Percentiles rank a stretch among this genome's conserved stretches.
phyloP scores from a whole-genome alignment of 257 asterid genomes.

The Orobanche coerulescens region DNA sequence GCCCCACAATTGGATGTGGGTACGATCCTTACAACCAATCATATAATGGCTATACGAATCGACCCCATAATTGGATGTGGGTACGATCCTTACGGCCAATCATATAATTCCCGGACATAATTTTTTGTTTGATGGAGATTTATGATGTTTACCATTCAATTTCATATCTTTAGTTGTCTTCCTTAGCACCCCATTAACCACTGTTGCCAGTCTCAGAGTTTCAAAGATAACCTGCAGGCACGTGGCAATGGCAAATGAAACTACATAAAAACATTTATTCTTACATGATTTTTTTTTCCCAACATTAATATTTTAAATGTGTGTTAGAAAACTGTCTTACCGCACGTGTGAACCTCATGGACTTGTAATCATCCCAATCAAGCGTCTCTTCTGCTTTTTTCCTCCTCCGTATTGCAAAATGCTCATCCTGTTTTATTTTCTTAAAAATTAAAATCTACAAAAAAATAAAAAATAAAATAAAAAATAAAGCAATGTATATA shows the following conservation, averaged over 20 bases:
- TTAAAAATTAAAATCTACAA: no score
- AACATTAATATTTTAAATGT: neutral
- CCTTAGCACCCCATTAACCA: constrained; percentile 61
- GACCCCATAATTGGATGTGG: no score
- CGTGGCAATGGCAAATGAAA: neutral
- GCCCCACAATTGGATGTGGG: no score
- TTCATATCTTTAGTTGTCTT: constrained; percentile 51
- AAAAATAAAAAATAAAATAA: neutral
- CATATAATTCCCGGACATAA: no score
- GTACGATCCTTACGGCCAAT: no score
- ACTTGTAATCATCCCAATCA: constrained; percentile 52
- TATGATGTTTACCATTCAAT: constrained; percentile 41
- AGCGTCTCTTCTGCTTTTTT: constrained; percentile 39
- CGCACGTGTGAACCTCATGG: constrained; percentile 68
- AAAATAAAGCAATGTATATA: no score
- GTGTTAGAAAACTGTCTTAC: constrained; percentile 32
- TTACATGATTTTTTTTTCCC: neutral
- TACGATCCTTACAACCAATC: no score
- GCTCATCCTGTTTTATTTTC: constrained; percentile 68
- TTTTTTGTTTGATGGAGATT: neutral
- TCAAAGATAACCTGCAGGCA: constrained; percentile 64
- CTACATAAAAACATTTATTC: neutral
- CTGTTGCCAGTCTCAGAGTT: constrained; percentile 55
- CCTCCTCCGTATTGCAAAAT: constrained; percentile 34
- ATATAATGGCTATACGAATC: no score